Evolutionary conservation across 176 grass and related monocot species (phyloP).

Genomic region (Ensete glaucum): DNA sequence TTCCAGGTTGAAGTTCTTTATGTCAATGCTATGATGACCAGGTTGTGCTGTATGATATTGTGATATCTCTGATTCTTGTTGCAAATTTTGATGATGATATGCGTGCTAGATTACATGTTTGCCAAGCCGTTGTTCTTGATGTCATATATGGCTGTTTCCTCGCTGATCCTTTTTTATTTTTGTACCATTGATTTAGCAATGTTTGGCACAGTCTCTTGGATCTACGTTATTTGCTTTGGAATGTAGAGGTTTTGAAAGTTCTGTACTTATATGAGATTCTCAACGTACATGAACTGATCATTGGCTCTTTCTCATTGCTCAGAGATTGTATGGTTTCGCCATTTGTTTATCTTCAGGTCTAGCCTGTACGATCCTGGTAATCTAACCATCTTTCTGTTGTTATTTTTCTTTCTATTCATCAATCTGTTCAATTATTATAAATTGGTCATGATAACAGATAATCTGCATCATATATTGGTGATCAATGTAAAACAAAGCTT

Average conservation of each 20-base stretch:
- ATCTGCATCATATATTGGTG: background rate
- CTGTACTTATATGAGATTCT: conserved; percentile 1
- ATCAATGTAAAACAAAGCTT: background rate
- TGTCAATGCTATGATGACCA: too few relatives aligned
- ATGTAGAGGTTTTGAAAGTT: conserved; percentile 1
- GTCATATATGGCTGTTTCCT: background rate
- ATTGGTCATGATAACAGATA: background rate
- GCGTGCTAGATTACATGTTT: background rate
- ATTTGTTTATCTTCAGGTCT: conserved; percentile 79
- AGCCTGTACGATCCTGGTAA: conserved; percentile 86
- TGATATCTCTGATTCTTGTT: background rate
- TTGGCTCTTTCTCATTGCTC: conserved; percentile 17
- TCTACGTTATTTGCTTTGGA: background rate
- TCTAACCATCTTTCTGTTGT: conserved; percentile 14
- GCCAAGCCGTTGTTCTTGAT: background rate
- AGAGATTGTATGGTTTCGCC: conserved; percentile 90
- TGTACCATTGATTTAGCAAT: background rate
- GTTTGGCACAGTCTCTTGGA: background rate
- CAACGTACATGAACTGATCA: conserved; percentile 16
- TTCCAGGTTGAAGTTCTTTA: background rate
- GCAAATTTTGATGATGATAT: background rate
- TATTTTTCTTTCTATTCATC: conserved; percentile 2
- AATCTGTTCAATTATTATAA: background rate
- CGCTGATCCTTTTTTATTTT: background rate
- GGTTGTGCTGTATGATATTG: too few relatives aligned